Percentiles rank a stretch among this genome's conserved stretches.
These are phyloP conservation scores for Apophysomyces ossiformis DNA, from an alignment of 371 early-diverging fungal species.

Conservation along the genomic window DNA sequence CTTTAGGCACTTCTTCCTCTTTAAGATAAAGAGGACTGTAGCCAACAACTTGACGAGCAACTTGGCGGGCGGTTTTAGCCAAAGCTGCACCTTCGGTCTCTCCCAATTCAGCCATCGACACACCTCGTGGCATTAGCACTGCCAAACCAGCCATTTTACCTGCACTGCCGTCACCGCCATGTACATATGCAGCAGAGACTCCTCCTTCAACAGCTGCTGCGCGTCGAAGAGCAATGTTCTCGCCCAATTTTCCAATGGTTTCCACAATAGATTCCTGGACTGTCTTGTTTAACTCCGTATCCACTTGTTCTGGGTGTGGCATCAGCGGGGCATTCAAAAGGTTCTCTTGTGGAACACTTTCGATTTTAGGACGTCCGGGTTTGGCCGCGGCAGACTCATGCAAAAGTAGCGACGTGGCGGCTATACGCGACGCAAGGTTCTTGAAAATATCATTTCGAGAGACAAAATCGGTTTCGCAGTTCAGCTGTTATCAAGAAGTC, in stretches of 20 bases:
- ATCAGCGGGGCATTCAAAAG: slow-evolving; percentile 59
- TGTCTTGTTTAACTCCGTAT: slow-evolving; percentile 43
- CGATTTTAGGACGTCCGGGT: slow-evolving; percentile 30
- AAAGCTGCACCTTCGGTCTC: slow-evolving; percentile 38
- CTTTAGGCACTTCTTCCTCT: slow-evolving; percentile 53
- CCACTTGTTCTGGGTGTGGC: slow-evolving; percentile 54
- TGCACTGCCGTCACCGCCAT: slow-evolving; percentile 67
- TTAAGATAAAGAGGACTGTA: slow-evolving; percentile 65
- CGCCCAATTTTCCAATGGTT: slow-evolving; percentile 85
- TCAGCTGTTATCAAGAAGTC: slow-evolving; percentile 54
- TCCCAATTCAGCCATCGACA: slow-evolving; percentile 37
- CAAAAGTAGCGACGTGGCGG: slow-evolving; percentile 64
- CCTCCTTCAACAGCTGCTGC: slow-evolving; percentile 57
- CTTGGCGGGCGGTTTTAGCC: slow-evolving; percentile 62
- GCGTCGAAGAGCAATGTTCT: slow-evolving; percentile 84
- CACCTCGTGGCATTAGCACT: slow-evolving; percentile 51
- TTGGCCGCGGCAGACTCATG: slow-evolving; percentile 35
- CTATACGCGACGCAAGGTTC: slow-evolving; percentile 73
- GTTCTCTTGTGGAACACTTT: slow-evolving; percentile 44
- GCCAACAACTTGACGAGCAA: slow-evolving; percentile 84
- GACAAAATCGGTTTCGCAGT: slow-evolving; percentile 97
- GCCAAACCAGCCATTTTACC: slow-evolving; percentile 78
- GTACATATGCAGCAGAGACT: slow-evolving; percentile 67
- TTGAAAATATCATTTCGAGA: slow-evolving; percentile 84
- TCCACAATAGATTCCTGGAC: slow-evolving; percentile 71